These are phyloP conservation scores for Populus nigra DNA, from an alignment of 345 rosid species.

Conservation along the genomic window DNA sequence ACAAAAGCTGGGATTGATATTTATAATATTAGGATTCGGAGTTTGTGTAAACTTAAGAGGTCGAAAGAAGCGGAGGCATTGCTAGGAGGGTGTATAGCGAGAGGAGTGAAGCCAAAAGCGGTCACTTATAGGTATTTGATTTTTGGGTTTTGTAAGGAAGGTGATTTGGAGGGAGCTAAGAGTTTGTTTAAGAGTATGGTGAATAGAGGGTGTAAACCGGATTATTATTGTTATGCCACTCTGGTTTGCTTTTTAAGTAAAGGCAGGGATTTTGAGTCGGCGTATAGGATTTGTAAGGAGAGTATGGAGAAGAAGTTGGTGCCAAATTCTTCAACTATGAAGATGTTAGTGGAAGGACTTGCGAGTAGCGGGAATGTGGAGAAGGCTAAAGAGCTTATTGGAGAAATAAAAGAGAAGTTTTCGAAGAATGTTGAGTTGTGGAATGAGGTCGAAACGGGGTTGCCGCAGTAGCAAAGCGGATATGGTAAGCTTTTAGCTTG, in stretches of 20 bases:
- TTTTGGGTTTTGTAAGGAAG: conserved; percentile 69
- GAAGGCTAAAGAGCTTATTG: conserved; percentile 59
- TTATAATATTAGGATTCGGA: conserved; percentile 59
- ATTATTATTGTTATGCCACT: conserved; percentile 51
- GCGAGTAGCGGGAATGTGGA: conserved; percentile 46
- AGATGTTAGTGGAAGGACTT: conserved; percentile 62
- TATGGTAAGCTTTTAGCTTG: neutral
- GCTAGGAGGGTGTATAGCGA: conserved; percentile 51
- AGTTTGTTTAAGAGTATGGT: conserved; percentile 58
- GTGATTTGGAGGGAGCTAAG: conserved; percentile 62
- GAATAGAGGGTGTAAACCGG: conserved; percentile 45
- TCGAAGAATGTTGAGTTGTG: conserved; percentile 48
- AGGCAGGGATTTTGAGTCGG: conserved; percentile 61
- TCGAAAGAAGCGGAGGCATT: conserved; percentile 57
- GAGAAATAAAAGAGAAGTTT: conserved; percentile 56
- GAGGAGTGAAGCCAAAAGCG: conserved; percentile 48
- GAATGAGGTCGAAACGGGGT: conserved; percentile 75
- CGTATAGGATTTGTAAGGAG: conserved; percentile 51
- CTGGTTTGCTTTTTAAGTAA: conserved; percentile 56
- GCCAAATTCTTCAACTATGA: conserved; percentile 61
- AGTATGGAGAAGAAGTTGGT: conserved; percentile 71
- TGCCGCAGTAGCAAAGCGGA: conserved; percentile 42
- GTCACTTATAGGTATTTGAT: conserved; percentile 54
- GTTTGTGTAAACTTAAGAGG: conserved; percentile 62
- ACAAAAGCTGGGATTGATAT: conserved; percentile 38